phyloP scores from a whole-genome alignment of 768 basidiomycete species.

The Boletales sp. region DNA sequence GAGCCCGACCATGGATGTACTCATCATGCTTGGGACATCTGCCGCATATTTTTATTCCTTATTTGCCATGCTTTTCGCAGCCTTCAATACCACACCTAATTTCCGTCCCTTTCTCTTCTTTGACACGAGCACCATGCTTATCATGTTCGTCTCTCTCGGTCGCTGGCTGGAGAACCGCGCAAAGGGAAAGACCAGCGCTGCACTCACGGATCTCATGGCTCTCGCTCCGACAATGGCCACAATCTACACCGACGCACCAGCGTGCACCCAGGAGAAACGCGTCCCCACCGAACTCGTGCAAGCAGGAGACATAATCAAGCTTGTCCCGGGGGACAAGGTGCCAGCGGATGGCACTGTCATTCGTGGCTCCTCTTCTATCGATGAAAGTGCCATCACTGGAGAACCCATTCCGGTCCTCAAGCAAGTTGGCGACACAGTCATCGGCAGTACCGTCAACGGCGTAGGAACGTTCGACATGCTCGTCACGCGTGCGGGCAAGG shows the following conservation, averaged over 20 bases:
- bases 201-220: conserved; percentile 94
- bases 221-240: conserved; percentile 94
- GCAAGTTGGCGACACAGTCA: conserved; percentile 78
- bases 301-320: conserved; percentile 87
- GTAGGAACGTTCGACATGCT: conserved; percentile 96
- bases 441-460: conserved; percentile 96
- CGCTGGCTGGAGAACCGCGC: conserved; percentile 95
- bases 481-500: conserved; percentile 92
- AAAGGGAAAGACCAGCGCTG: conserved; percentile 95
- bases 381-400: conserved; percentile 96
- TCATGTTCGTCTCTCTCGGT: conserved; percentile 95
- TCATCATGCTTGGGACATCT: conserved; percentile 92
- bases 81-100: conserved; percentile 58
- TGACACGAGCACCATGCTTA: conserved; percentile 98
- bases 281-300: conserved; percentile 94
- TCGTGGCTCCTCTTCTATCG: conserved; percentile 80
- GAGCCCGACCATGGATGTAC: conserved; percentile 95
- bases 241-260: conserved; percentile 84
- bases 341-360: conserved; percentile 94
- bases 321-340: conserved; percentile 95
- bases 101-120: conserved; percentile 90
- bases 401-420: conserved; percentile 90
- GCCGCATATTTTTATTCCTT: conserved; percentile 92
- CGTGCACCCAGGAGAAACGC: conserved; percentile 81
- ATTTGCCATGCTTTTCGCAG: conserved; percentile 60